Conservation (phyloP, 2,329 filamentous ascomycete genomes). For the Zarea fungicola region DNA sequence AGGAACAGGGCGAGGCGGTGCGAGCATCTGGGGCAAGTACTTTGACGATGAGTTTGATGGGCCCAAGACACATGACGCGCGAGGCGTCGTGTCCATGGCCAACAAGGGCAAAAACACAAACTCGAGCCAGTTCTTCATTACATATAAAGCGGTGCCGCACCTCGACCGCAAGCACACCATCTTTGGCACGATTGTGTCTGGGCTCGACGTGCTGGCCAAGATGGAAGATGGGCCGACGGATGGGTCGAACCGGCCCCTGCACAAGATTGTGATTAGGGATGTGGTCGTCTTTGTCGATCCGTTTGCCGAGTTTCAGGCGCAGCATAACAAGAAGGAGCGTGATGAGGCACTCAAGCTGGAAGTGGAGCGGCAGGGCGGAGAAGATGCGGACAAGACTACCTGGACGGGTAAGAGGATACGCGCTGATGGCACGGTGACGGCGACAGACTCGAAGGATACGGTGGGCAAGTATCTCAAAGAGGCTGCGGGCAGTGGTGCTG, state of each 20-base stretch:
- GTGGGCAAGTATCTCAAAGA: constrained; percentile 81
- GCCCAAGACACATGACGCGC: constrained; percentile 72
- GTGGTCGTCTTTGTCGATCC: constrained; percentile 87
- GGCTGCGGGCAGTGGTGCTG: constrained; percentile 30
- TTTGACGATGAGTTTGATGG: constrained; percentile 94
- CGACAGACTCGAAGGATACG: constrained; percentile 34
- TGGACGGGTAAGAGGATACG: constrained; percentile 94
- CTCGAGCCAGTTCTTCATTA: constrained; percentile 90
- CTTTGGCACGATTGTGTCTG: constrained; percentile 80
- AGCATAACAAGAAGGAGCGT: constrained; percentile 61
- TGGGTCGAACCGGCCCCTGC: constrained; percentile 66
- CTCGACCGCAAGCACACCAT: constrained; percentile 96
- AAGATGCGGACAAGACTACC: constrained; percentile 83
- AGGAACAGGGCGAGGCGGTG: constrained; percentile 84
- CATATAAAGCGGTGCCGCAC: constrained; percentile 78
- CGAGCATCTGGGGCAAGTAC: constrained; percentile 88
- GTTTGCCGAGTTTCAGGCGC: constrained; percentile 85
- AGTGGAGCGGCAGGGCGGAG: constrained; percentile 60
- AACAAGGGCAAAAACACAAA: constrained; percentile 99
- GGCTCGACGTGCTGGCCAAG: constrained; percentile 62
- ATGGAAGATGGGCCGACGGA: constrained; percentile 77
- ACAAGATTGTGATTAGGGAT: constrained; percentile 76
- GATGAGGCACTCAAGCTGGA: constrained; percentile 55
- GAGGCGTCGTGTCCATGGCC: constrained; percentile 77
- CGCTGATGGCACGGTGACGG: constrained; percentile 54